phyloP scores from a whole-genome alignment of 169 alveolate species.

The Cryptosporidium meleagridis region DNA sequence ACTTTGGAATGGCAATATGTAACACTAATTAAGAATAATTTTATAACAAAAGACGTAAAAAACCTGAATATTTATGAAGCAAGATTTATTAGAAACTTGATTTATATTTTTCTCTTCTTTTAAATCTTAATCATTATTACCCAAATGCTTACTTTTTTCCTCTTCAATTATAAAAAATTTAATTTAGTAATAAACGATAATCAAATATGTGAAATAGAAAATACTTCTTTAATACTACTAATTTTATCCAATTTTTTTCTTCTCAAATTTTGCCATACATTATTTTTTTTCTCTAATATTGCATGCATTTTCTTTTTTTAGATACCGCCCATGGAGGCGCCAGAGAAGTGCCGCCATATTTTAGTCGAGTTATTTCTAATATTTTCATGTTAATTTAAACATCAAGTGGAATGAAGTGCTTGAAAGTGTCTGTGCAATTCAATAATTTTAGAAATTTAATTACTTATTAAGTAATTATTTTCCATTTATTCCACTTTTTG shows the following conservation, averaged over 20 bases:
- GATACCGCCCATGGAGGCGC: neutral
- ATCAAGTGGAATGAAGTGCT: neutral
- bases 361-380: constrained; percentile 10
- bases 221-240: neutral
- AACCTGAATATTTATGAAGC: no score
- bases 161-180: no score
- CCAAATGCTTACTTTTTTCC: no score
- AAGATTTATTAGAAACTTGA: neutral
- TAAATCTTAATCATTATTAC: neutral
- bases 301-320: constrained; percentile 5
- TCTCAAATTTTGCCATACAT: neutral
- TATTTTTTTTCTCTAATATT: neutral
- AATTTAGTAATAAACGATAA: no score
- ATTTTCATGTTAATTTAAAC: neutral
- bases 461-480: no score
- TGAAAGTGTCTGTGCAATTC: neutral
- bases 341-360: neutral
- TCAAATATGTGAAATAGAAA: no score
- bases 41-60: neutral
- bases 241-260: neutral
- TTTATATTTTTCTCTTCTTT: no score
- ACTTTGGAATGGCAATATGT: no score
- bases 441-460: no score
- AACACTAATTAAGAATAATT: no score
- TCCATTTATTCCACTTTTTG: neutral